Evolutionary conservation across 2,329 filamentous ascomycete genomes (phyloP).

Genomic region (Dothidotthia symphoricarpi): DNA sequence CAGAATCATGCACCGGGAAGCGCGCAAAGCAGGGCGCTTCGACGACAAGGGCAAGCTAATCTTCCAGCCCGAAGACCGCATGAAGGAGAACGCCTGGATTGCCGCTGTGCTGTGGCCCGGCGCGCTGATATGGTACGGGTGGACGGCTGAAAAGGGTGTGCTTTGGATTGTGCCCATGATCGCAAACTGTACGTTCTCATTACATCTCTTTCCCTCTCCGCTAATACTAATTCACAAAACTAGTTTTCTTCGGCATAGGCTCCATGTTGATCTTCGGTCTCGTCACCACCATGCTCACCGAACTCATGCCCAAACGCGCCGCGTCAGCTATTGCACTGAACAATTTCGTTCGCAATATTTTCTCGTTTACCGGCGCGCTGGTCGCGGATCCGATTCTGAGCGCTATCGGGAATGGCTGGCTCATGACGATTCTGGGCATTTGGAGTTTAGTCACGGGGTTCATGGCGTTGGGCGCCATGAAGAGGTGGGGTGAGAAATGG

Average conservation of each 20-base stretch:
- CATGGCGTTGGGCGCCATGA: slow-evolving; percentile 60
- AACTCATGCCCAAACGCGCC: slow-evolving; percentile 42
- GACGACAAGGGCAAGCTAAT: slow-evolving; percentile 38
- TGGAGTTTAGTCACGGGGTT: slow-evolving; percentile 47
- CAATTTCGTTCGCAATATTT: slow-evolving; percentile 43
- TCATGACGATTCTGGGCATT: slow-evolving; percentile 47
- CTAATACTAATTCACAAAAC: neutral
- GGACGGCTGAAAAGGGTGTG: slow-evolving; percentile 34
- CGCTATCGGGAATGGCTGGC: slow-evolving; percentile 42
- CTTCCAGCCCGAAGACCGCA: slow-evolving; percentile 41
- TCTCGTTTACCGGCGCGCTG: slow-evolving; percentile 38
- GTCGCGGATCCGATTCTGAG: slow-evolving; percentile 37
- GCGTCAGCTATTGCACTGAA: slow-evolving; percentile 41
- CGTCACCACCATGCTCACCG: slow-evolving; percentile 42
- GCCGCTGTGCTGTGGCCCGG: slow-evolving; percentile 37
- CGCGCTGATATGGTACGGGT: slow-evolving; percentile 42
- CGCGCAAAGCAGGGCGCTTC: slow-evolving; percentile 37
- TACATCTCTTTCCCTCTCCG: neutral
- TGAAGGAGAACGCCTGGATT: slow-evolving; percentile 44
- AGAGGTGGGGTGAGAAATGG: slow-evolving; percentile 62
- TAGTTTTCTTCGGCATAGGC: slow-evolving; percentile 42
- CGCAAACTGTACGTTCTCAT: slow-evolving; percentile 27
- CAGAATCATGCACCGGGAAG: slow-evolving; percentile 43
- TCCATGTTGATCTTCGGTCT: slow-evolving; percentile 43
- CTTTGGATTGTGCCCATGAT: slow-evolving; percentile 40